Percentiles rank a stretch among this genome's conserved stretches.
Evolutionary conservation across 371 early-diverging fungal species (phyloP).

Genomic region (Conidiobolus incongruus): DNA sequence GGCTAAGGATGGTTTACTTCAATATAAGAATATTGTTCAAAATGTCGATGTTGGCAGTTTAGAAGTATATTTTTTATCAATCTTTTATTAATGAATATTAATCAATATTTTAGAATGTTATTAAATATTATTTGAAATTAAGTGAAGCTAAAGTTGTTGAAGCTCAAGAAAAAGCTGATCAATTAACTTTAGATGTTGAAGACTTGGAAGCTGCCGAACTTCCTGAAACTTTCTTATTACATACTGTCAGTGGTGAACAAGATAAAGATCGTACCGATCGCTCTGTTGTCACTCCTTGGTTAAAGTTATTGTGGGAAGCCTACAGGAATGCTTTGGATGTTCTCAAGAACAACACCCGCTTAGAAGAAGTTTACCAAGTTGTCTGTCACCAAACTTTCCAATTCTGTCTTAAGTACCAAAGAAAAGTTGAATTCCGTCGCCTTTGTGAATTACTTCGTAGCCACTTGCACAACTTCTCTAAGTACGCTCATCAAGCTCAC

Average conservation of each 20-base stretch:
- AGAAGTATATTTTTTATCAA: slow-evolving; percentile 3
- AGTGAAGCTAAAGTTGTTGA: slow-evolving; percentile 71
- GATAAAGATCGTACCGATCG: slow-evolving; percentile 89
- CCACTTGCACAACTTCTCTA: slow-evolving; percentile 74
- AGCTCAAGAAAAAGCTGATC: slow-evolving; percentile 82
- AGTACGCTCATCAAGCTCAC: slow-evolving; percentile 81
- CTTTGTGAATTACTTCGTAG: slow-evolving; percentile 89
- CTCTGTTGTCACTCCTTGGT: slow-evolving; percentile 92
- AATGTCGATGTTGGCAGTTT: slow-evolving; percentile 22
- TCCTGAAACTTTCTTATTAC: slow-evolving; percentile 85
- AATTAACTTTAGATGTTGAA: slow-evolving; percentile 66
- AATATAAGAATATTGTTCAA: slow-evolving; percentile 92
- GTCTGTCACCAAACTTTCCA: slow-evolving; percentile 72
- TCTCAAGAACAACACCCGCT: slow-evolving; percentile 81
- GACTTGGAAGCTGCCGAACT: slow-evolving; percentile 92
- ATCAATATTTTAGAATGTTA: slow-evolving; percentile 45
- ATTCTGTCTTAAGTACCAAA: slow-evolving; percentile 81
- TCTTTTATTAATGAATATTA: slow-evolving; percentile 5
- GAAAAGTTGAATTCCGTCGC: slow-evolving; percentile 95
- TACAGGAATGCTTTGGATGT: slow-evolving; percentile 92
- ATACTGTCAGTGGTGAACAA: slow-evolving; percentile 85
- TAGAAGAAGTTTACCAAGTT: slow-evolving; percentile 83
- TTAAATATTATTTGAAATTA: slow-evolving; percentile 63
- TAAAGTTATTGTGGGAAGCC: slow-evolving; percentile 96
- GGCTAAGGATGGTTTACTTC: slow-evolving; percentile 85